These are phyloP conservation scores for Flagelloscypha sp. DNA, from an alignment of 768 basidiomycete genomes.

Conservation along the genomic window DNA sequence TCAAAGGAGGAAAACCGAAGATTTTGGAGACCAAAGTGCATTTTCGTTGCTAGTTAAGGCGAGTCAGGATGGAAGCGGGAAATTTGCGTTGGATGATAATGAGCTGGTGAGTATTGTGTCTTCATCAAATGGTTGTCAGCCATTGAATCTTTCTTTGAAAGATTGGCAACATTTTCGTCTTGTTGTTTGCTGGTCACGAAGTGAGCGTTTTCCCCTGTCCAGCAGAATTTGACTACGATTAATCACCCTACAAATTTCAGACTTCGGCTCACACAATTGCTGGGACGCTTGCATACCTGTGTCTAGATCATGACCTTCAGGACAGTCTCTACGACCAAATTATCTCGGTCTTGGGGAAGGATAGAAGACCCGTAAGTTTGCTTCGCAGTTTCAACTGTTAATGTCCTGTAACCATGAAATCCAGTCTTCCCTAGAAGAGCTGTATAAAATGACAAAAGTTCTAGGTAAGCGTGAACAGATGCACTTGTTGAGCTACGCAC, in stretches of 20 bases:
- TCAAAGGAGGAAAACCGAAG: slow-evolving; percentile 22
- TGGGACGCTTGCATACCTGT: slow-evolving; percentile 39
- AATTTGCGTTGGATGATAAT: slow-evolving; percentile 29
- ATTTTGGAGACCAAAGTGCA: too few relatives aligned
- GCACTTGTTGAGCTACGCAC: too few relatives aligned
- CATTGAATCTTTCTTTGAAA: slow-evolving; percentile 14
- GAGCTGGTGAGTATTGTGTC: slow-evolving; percentile 26
- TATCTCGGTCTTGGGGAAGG: slow-evolving; percentile 25
- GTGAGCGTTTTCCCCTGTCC: slow-evolving; percentile 4
- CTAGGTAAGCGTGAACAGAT: slow-evolving; percentile 36
- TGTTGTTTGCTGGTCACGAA: slow-evolving; percentile 56
- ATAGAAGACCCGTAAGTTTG: slow-evolving; percentile 25
- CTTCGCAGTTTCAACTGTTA: too few relatives aligned
- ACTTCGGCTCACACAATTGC: slow-evolving; percentile 44
- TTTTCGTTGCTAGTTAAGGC: slow-evolving; percentile 39
- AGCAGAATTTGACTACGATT: neutral
- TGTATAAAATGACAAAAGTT: slow-evolving; percentile 32
- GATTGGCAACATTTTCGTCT: slow-evolving; percentile 46
- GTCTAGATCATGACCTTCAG: slow-evolving; percentile 38
- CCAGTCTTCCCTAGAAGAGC: slow-evolving; percentile 26
- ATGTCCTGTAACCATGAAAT: too few relatives aligned
- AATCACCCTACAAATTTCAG: slow-evolving; percentile 13
- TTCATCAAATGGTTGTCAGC: neutral
- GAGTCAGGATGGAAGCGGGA: slow-evolving; percentile 33
- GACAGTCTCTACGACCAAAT: slow-evolving; percentile 40